Conservation (phyloP, 805 yeast genomes). For the Teunomyces tritomae region DNA sequence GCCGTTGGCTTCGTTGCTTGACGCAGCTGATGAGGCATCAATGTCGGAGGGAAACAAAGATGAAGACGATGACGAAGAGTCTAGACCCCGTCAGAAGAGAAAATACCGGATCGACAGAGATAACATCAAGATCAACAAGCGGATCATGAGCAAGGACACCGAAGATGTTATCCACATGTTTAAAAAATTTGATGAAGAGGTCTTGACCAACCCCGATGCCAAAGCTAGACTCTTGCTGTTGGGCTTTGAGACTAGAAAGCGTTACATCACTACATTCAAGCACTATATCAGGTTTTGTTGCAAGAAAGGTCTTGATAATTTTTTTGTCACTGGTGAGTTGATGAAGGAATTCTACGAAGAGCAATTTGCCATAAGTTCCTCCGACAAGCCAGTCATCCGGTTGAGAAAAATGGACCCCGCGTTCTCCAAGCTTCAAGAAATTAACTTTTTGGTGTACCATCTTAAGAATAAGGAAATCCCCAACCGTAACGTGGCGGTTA, state of each 20-base stretch:
- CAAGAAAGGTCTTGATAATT: constrained; percentile 9
- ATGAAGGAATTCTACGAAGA: constrained; percentile 15
- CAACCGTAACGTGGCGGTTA: constrained; percentile 11
- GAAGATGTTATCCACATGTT: constrained; percentile 14
- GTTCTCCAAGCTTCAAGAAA: constrained; percentile 14
- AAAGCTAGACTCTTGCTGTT: constrained; percentile 12
- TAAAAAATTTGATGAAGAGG: constrained; percentile 15
- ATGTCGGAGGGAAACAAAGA: constrained; percentile 2
- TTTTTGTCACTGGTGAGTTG: constrained; percentile 13
- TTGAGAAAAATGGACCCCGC: constrained; percentile 16
- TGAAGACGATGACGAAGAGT: not conserved
- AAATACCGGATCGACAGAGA: constrained; percentile 11
- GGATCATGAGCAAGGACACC: constrained; percentile 15
- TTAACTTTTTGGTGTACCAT: constrained; percentile 13
- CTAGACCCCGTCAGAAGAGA: constrained; percentile 5
- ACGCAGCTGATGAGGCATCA: not conserved
- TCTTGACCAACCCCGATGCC: constrained; percentile 13
- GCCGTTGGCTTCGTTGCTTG: not conserved
- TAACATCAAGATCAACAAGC: constrained; percentile 14
- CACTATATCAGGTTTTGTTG: constrained; percentile 15
- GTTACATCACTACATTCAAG: constrained; percentile 16
- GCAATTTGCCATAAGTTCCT: constrained; percentile 11
- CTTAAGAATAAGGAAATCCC: constrained; percentile 13
- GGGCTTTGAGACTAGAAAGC: constrained; percentile 14
- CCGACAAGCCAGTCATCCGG: constrained; percentile 14